Percentiles rank a stretch among this genome's conserved stretches.
phyloP scores from a whole-genome alignment of 495 filamentous ascomycete species.

The Talaromyces liani region DNA sequence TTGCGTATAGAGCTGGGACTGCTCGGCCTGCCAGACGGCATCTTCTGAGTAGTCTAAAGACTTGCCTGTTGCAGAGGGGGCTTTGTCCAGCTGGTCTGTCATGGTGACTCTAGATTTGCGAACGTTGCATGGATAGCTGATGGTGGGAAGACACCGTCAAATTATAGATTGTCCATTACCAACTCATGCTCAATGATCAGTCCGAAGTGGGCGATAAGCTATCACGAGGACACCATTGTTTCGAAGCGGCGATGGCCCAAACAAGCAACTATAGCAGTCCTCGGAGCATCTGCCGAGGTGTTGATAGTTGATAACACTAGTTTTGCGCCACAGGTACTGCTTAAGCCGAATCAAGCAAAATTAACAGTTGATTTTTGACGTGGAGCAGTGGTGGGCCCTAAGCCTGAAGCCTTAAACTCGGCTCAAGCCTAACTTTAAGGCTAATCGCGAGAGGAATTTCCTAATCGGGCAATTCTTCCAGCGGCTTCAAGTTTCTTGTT shows the following conservation, averaged over 20 bases:
- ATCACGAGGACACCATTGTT: background rate
- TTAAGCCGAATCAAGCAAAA: background rate
- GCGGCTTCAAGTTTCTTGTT: background rate
- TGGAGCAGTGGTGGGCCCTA: background rate
- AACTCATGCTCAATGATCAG: background rate
- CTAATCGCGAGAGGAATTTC: background rate
- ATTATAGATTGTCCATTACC: background rate
- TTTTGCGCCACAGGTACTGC: background rate
- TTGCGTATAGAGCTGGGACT: constrained; percentile 19
- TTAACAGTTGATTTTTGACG: background rate
- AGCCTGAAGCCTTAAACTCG: background rate
- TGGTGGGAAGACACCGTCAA: background rate
- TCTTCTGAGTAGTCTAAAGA: background rate
- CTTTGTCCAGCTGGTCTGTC: background rate
- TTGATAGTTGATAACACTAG: background rate
- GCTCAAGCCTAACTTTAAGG: background rate
- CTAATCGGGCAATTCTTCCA: background rate
- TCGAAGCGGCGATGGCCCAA: background rate
- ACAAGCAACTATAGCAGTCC: background rate
- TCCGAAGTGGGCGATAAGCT: background rate
- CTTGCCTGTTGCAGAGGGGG: background rate
- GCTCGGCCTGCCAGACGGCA: constrained; percentile 14
- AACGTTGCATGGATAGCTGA: background rate
- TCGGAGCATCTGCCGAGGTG: background rate
- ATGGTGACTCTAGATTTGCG: background rate